Conservation (phyloP, 495 filamentous ascomycete genomes). For the Penicillium alfredii region DNA sequence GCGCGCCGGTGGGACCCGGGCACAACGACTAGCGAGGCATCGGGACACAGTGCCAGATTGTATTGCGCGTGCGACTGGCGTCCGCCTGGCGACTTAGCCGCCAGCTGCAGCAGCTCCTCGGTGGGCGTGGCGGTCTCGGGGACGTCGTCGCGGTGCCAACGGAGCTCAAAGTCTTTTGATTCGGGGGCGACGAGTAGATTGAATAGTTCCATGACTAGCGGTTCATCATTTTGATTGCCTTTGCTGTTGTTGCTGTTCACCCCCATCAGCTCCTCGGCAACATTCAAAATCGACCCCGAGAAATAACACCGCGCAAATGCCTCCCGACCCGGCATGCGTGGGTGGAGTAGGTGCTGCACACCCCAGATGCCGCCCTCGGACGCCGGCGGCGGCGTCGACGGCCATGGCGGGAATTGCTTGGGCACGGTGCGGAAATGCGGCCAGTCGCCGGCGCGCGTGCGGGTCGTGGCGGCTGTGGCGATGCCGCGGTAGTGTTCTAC, state of each 20-base stretch:
- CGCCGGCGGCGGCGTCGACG: conserved; percentile 40
- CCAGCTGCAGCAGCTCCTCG: conserved; percentile 48
- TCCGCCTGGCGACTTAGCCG: conserved; percentile 36
- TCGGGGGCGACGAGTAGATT: conserved; percentile 71
- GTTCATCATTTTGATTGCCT: conserved; percentile 24
- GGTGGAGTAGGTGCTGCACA: conserved; percentile 77
- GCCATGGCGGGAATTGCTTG: conserved; percentile 84
- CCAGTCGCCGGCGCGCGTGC: conserved; percentile 60
- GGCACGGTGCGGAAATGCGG: conserved; percentile 74
- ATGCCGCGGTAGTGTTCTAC: conserved; percentile 50
- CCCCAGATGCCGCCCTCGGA: conserved; percentile 70
- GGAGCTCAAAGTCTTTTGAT: conserved; percentile 54
- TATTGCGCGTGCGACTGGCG: conserved; percentile 66
- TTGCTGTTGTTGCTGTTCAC: too few relatives aligned
- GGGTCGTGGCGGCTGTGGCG: conserved; percentile 44
- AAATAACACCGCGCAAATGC: conserved; percentile 64
- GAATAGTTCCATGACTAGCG: conserved; percentile 72
- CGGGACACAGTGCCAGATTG: conserved; percentile 67
- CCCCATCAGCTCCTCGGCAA: conserved; percentile 52
- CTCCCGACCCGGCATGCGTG: conserved; percentile 48
- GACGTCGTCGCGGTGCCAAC: conserved; percentile 79
- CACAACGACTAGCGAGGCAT: conserved; percentile 61
- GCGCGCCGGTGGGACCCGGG: conserved; percentile 64
- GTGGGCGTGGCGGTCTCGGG: conserved; percentile 47
- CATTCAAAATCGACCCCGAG: conserved; percentile 47